These are phyloP conservation scores for Sarcodon aspratus DNA, from an alignment of 768 basidiomycete genomes.

Conservation along the genomic window DNA sequence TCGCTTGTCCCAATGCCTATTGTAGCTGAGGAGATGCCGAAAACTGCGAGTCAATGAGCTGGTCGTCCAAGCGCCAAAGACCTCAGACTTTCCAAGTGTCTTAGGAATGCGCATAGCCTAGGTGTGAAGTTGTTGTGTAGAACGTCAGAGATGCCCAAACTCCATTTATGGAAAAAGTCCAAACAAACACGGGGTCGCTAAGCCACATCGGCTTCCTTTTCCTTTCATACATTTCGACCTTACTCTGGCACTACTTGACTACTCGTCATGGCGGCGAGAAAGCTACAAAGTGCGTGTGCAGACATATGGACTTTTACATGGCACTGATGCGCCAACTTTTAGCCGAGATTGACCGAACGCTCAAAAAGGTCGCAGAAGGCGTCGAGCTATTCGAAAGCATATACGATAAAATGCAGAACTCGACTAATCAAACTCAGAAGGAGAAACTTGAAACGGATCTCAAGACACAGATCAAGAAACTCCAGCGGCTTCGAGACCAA, in stretches of 20 bases:
- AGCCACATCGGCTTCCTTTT: background rate
- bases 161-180: background rate
- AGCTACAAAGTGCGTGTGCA: slow-evolving; percentile 60
- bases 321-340: slow-evolving; percentile 5
- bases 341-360: slow-evolving; percentile 98
- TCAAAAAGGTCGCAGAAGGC: slow-evolving; percentile 95
- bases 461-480: slow-evolving; percentile 98
- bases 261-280: slow-evolving; percentile 73
- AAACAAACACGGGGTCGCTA: background rate
- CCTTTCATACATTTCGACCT: background rate
- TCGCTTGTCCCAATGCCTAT: slow-evolving; percentile 40
- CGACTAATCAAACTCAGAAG: slow-evolving; percentile 94
- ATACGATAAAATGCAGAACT: slow-evolving; percentile 96
- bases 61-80: slow-evolving; percentile 6
- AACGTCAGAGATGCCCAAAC: background rate
- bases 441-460: slow-evolving; percentile 95
- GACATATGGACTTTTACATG: background rate
- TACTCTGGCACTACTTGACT: background rate
- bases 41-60: slow-evolving; percentile 53
- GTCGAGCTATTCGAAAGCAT: slow-evolving; percentile 93
- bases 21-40: slow-evolving; percentile 51
- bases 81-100: slow-evolving; percentile 6
- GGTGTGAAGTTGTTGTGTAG: background rate
- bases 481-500: slow-evolving; percentile 75
- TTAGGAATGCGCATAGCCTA: slow-evolving; percentile 7